Base-by-base conservation (phyloP, 2,329 filamentous ascomycete species). In the Aureobasidium leucospermi region DNA sequence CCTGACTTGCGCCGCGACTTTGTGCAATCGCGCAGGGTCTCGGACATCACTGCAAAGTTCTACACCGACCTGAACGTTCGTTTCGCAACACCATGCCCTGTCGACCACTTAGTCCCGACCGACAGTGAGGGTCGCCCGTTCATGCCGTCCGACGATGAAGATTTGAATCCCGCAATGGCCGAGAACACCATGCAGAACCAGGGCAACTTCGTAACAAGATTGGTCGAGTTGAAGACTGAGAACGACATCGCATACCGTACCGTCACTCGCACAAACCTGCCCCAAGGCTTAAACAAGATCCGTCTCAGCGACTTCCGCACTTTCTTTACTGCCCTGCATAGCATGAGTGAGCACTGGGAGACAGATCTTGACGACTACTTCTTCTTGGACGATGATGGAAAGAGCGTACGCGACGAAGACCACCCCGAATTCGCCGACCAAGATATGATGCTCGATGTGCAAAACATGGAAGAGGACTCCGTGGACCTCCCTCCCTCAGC, bases 301-400 rank as follows among this genome's bases (percentile, higher is more conserved):
- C 76, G 79, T 15, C 65, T 86, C 46, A 77, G 79, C 0, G 79
- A 84, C 63, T 78, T 81, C 61, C 75, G 83, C 56, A 83, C 81
- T 59, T 86, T 86, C 69, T 86, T 80, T 78, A 76, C 78, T 55
- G 79, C 76, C 2, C 72, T 86, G 56, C 81, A 85, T 63, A 78
- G 77, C 38, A 76, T 86, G 76, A 75, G 81, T 15, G 80, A 82
- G 63, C 86, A 84, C 66, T 86, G 84, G 83, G 84, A 86, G 66
- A 75, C 74, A 41, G 83, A 78, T 61, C 67, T 80, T 49, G 84
- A 86, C 64, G 70, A 83, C 32, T 84, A 84, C 67, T 77, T 76
- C 43, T 41, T 59, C 19, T 10, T 58, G 42, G 55, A 58, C 32
- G 55, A 58, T 8, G 55, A 58, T n/a, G 55, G 55, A 32, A 58